phyloP scores from a whole-genome alignment of 2,329 filamentous ascomycete species.

The Blastomyces percursus region DNA sequence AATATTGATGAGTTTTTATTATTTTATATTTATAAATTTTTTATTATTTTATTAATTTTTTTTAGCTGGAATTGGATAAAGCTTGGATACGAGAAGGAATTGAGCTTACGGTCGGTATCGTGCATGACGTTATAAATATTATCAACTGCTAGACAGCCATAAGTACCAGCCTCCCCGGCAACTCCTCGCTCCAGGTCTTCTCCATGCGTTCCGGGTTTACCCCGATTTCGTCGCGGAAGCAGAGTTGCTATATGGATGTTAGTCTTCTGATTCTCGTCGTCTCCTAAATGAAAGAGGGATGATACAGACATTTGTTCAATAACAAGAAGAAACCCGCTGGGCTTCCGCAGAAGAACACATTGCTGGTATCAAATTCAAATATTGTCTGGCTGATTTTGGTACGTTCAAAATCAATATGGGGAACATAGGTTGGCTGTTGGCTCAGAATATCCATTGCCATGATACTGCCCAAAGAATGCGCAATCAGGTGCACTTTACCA shows the following conservation, averaged over 20 bases:
- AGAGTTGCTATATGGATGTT: conserved; percentile 42
- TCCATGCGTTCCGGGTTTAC: conserved; percentile 62
- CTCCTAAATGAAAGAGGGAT: neutral
- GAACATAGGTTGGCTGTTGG: conserved; percentile 66
- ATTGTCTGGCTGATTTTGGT: conserved; percentile 40
- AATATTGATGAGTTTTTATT: conserved; percentile 18
- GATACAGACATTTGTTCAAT: conserved; percentile 51
- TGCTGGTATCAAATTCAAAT: conserved; percentile 87
- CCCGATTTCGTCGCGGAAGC: conserved; percentile 61
- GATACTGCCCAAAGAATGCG: conserved; percentile 84
- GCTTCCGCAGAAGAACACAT: conserved; percentile 80
- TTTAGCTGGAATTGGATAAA: conserved; percentile 39
- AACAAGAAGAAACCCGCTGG: conserved; percentile 88
- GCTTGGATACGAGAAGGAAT: neutral
- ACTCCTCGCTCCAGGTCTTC: conserved; percentile 52
- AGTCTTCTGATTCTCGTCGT: conserved; percentile 6
- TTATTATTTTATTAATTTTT: too few species aligned
- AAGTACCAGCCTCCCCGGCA: conserved; percentile 65
- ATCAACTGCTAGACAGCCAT: conserved; percentile 86
- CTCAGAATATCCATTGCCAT: conserved; percentile 91
- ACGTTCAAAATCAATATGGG: conserved; percentile 35
- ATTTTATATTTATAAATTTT: too few species aligned
- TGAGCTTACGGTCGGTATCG: conserved; percentile 47
- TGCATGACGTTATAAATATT: conserved; percentile 93
- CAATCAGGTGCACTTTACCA: conserved; percentile 83